Evolutionary conservation across 192 early-diverging fungal genomes (phyloP), one percentile per base, ranked within the genome.

Genomic region (Jimgerdemannia flammicorona): DNA sequence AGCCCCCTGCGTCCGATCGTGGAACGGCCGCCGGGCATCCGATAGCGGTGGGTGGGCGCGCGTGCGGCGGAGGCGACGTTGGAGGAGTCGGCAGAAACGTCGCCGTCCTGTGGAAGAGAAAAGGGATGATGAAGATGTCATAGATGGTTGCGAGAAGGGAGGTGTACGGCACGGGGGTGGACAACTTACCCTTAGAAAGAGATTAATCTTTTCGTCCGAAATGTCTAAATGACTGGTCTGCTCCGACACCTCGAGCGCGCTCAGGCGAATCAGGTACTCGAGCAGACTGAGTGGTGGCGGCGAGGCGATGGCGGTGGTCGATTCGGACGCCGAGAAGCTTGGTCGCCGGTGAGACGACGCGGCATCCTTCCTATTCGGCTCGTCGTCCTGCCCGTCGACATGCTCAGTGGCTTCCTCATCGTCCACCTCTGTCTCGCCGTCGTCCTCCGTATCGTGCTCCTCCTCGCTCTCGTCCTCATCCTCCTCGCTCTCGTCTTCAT

Each of bases 191-290:
- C 14, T 59, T 59, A 59, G 49, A 14, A 59, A 94, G 66, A 91
- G 73, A 49, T 86, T 80, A 43, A 94, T 80, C 68, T 90, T 88
- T 69, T 93, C 93, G 78, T 94, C 93, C 4, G 86, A 78, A 3
- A 90, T 83, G 39, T 91, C 84, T 3, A 91, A 75, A 80, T 93
- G 90, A 66, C 85, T 80, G 66, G 75, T 77, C 65, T 92, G 88
- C 73, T 94, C 93, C 43, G 85, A 75, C 42, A 84, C 80, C 78
- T 93, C 93, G 10, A 94, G 75, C 11, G 88, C 79, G 2, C 87
- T 85, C 43, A 93, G 81, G 44, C 89, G 85, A 3, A 94, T 76
- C 18, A 87, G 74, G 72, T 89, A 90, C 76, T 94, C 93, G 7
- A 94, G 78, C 19, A 91, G 74, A 39, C 90, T 84, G 3, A 94